phyloP scores from a whole-genome alignment of 768 basidiomycete species.

The Hysterangium stoloniferum region DNA sequence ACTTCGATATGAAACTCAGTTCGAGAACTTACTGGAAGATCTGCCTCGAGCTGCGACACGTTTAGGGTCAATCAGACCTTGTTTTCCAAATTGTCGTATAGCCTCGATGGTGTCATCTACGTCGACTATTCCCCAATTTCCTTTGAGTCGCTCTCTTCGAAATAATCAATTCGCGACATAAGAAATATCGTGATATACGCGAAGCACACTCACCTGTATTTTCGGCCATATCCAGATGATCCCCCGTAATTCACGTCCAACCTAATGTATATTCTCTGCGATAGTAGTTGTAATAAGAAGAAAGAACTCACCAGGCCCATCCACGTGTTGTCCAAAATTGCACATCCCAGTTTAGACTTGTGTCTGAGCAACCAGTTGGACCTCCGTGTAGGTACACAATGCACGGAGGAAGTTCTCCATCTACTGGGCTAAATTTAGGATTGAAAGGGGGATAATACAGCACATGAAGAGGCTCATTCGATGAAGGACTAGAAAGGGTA shows the following conservation, averaged over 20 bases:
- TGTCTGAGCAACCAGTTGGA: slow-evolving; percentile 43
- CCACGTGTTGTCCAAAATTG: slow-evolving; percentile 66
- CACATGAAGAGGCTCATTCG: slow-evolving; percentile 43
- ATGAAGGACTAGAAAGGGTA: background rate
- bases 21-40: slow-evolving; percentile 33
- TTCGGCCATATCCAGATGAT: slow-evolving; percentile 62
- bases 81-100: slow-evolving; percentile 32
- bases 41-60: slow-evolving; percentile 65
- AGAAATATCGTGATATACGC: background rate
- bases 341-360: slow-evolving; percentile 44
- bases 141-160: slow-evolving; percentile 42
- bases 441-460: slow-evolving; percentile 65
- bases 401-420: slow-evolving; percentile 58
- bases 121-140: slow-evolving; percentile 70
- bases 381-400: slow-evolving; percentile 65
- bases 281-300: background rate
- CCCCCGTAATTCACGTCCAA: slow-evolving; percentile 75
- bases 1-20: background rate
- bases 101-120: slow-evolving; percentile 59
- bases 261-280: slow-evolving; percentile 28
- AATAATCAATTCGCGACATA: background rate
- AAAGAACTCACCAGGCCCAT: slow-evolving; percentile 52
- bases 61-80: slow-evolving; percentile 46
- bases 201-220: slow-evolving; percentile 3
- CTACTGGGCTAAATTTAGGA: slow-evolving; percentile 38